Evolutionary conservation across 1,284 basidiomycete species (phyloP).

Genomic region (Cronartium ribicola): DNA sequence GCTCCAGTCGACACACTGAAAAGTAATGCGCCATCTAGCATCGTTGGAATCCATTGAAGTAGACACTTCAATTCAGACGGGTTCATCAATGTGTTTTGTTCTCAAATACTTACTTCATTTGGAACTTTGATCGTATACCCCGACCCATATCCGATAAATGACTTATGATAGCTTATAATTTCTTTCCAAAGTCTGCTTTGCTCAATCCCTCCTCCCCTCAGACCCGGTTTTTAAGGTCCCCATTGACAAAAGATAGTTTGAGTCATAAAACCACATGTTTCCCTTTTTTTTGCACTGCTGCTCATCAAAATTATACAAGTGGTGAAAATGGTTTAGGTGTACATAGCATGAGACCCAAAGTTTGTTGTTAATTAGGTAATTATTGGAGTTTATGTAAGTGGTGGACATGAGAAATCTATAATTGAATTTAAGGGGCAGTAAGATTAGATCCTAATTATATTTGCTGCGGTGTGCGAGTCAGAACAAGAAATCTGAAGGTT

Average conservation of each 20-base stretch:
- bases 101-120: too few relatives aligned
- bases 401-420: slow-evolving; percentile 92
- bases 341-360: slow-evolving; percentile 86
- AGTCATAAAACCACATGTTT: too few relatives aligned
- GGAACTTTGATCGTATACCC: too few relatives aligned
- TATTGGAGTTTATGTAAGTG: slow-evolving; percentile 88
- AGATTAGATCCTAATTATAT: slow-evolving; percentile 83
- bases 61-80: too few relatives aligned
- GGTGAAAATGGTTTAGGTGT: slow-evolving; percentile 51
- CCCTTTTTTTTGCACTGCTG: too few relatives aligned
- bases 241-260: too few relatives aligned
- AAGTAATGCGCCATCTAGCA: slow-evolving; percentile 26
- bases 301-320: slow-evolving; percentile 81
- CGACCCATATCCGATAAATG: too few relatives aligned
- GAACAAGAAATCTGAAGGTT: background rate
- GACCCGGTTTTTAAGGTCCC: too few relatives aligned
- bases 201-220: too few relatives aligned
- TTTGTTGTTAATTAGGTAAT: slow-evolving; percentile 88
- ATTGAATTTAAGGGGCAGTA: slow-evolving; percentile 89
- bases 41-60: slow-evolving; percentile 1
- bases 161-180: too few relatives aligned
- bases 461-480: slow-evolving; percentile 13
- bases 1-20: slow-evolving; percentile 30
- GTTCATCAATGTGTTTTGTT: too few relatives aligned
- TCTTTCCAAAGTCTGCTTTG: too few relatives aligned